phyloP scores from a whole-genome alignment of 495 filamentous ascomycete species.

The Penicillium cataractarum region DNA sequence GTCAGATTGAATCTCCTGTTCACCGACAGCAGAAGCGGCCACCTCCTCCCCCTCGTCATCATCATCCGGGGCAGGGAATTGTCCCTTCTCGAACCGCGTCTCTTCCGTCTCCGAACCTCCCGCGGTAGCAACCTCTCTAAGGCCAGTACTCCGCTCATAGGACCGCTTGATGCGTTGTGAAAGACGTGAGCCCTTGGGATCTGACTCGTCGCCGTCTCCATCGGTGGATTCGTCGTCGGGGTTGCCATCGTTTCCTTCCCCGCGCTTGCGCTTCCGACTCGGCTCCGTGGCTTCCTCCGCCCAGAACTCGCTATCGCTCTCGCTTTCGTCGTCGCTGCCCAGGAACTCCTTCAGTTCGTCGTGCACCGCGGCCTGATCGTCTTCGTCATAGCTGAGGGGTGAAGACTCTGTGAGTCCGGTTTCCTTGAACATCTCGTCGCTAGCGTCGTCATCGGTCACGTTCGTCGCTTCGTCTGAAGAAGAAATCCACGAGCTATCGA shows the following conservation, averaged over 20 bases:
- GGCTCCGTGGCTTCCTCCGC: slow-evolving; percentile 31
- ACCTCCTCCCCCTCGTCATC: slow-evolving; percentile 46
- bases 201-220: slow-evolving; percentile 37
- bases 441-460: slow-evolving; percentile 44
- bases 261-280: slow-evolving; percentile 48
- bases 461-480: slow-evolving; percentile 48
- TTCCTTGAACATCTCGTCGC: slow-evolving; percentile 49
- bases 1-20: slow-evolving; percentile 14
- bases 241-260: slow-evolving; percentile 35
- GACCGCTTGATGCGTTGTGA: slow-evolving; percentile 55
- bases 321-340: slow-evolving; percentile 64
- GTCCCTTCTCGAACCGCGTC: slow-evolving; percentile 22
- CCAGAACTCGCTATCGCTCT: slow-evolving; percentile 47
- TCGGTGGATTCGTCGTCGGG: slow-evolving; percentile 36
- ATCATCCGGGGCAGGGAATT: slow-evolving; percentile 40
- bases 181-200: slow-evolving; percentile 43
- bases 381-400: slow-evolving; percentile 46
- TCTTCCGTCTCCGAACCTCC: slow-evolving; percentile 31
- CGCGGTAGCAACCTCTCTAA: slow-evolving; percentile 50
- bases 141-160: slow-evolving; percentile 49
- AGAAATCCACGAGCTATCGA: slow-evolving; percentile 45
- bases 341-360: slow-evolving; percentile 81
- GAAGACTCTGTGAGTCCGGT: slow-evolving; percentile 37
- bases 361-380: slow-evolving; percentile 58
- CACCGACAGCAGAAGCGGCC: slow-evolving; percentile 20